A percentile compares a stretch with the other conserved stretches of the same genome.
These are phyloP conservation scores for Ascochyta koolunga DNA, from an alignment of 2,329 filamentous ascomycete species.

Conservation along the genomic window DNA sequence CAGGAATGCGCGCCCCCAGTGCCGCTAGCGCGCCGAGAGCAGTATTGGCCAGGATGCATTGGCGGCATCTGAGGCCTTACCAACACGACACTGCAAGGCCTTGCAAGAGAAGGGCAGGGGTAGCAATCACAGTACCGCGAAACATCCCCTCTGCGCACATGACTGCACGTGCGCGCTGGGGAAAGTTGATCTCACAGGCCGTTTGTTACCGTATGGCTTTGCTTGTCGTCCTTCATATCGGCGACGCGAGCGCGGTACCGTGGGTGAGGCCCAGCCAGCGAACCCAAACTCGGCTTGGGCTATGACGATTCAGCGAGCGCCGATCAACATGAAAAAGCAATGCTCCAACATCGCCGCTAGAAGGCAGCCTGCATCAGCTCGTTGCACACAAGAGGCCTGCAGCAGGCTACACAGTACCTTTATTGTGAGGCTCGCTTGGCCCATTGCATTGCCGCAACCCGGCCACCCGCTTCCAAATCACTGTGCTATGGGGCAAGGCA, in stretches of 20 bases:
- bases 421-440: not conserved
- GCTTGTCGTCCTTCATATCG: not conserved
- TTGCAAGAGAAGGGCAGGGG: not conserved
- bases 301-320: slow-evolving; percentile 14
- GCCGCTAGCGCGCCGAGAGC: slow-evolving; percentile 18
- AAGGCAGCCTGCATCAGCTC: slow-evolving; percentile 11
- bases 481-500: not conserved
- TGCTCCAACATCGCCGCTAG: not conserved
- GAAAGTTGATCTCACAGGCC: too few species aligned
- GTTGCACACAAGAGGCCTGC: not conserved
- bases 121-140: too few species aligned
- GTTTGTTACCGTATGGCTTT: not conserved
- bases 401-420: too few species aligned
- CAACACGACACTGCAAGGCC: not conserved
- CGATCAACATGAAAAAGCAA: slow-evolving; percentile 18
- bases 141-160: not conserved
- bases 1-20: slow-evolving; percentile 27
- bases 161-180: not conserved
- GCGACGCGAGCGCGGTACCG: slow-evolving; percentile 1
- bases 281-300: slow-evolving; percentile 10
- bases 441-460: not conserved
- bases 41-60: slow-evolving; percentile 15
- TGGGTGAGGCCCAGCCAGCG: slow-evolving; percentile 5
- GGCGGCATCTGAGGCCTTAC: slow-evolving; percentile 1
- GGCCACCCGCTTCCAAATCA: not conserved